phyloP scores from a whole-genome alignment of 2,329 filamentous ascomycete species.

The Claviceps pazoutovae region DNA sequence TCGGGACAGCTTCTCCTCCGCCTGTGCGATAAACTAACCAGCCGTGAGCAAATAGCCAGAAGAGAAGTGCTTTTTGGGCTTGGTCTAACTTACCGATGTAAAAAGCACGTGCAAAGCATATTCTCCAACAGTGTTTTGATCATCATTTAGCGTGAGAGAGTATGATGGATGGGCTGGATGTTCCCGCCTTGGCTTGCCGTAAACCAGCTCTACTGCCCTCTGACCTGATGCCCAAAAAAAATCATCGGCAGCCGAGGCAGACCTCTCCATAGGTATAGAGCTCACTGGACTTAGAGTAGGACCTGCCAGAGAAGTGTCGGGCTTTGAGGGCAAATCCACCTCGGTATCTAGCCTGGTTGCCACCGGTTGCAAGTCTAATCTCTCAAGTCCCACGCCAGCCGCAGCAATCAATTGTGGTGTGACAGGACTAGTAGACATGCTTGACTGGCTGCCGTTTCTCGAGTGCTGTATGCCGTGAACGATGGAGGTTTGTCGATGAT shows the following conservation, averaged over 20 bases:
- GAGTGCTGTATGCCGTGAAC: conserved; percentile 92
- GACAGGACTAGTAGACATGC: conserved; percentile 68
- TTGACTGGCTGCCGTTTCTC: conserved; percentile 75
- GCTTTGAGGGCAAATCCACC: conserved; percentile 22
- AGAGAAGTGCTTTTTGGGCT: neutral
- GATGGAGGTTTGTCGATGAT: conserved; percentile 93
- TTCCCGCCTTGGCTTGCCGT: conserved; percentile 56
- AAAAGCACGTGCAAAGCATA: conserved; percentile 95
- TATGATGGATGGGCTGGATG: conserved; percentile 64
- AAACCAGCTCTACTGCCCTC: conserved; percentile 45
- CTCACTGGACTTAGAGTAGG: conserved; percentile 12
- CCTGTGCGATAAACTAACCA: conserved; percentile 71
- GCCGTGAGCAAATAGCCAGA: conserved; percentile 8
- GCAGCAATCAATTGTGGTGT: conserved; percentile 76
- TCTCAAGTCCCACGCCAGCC: conserved; percentile 43
- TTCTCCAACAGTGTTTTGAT: conserved; percentile 89
- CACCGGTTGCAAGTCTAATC: conserved; percentile 35
- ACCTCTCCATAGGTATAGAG: conserved; percentile 26
- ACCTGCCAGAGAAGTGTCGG: conserved; percentile 35
- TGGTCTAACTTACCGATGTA: conserved; percentile 52
- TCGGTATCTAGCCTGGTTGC: conserved; percentile 32
- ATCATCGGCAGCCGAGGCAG: conserved; percentile 32
- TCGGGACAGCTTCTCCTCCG: conserved; percentile 89
- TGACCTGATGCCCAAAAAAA: conserved; percentile 29
- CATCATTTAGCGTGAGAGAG: conserved; percentile 55